Base-by-base conservation (phyloP, 345 rosid species). In the Gossypium anomalum region DNA sequence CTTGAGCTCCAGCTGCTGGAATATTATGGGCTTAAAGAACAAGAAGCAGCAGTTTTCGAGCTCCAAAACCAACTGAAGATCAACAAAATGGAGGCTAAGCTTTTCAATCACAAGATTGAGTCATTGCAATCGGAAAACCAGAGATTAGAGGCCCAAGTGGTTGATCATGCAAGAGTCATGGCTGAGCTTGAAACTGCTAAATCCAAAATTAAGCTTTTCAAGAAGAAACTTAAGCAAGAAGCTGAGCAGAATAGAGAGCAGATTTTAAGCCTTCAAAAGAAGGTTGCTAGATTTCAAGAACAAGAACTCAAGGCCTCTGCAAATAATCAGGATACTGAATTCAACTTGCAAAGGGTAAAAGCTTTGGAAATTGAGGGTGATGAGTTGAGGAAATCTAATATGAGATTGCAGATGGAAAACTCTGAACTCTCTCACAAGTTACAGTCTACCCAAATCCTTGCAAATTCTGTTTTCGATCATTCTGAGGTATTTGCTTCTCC, bases 11-110 rank as follows among this genome's bases (percentile, higher is more conserved):
- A 88, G 81, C 66, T 95, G 75, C 84, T 91, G 2, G 94, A 95
- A 79, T 95, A 85, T 67, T 92, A 95, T 67, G 96, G 96, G 34
- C 91, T 89, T 17, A 93, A 91, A 78, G 97, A 92, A 78, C 95
- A 91, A 77, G 93, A 91, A 82, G 70, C 89, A 9, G 83, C 88
- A 20, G 87, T 86, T 9, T 78, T 82, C 83, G 99, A 95, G 83
- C 89, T 95, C 44, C 87, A 92, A 66, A 95, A 92, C 82, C 88
- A 90, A 38, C 68, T 95, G 79, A 93, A 90, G 82, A 75, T 89
- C 65, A 91, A 84, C 69, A 86, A 83, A 61, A 80, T 89, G 89
- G 97, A 95, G 83, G 85, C 88, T 61, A 89, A 86, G 83, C 86
- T 91, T 67, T 84, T 91, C 63, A 78, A 77, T 25, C 81, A 87